These are phyloP conservation scores for Suhomyces tanzawaensis DNA, from an alignment of 805 yeast species.

Conservation along the genomic window DNA sequence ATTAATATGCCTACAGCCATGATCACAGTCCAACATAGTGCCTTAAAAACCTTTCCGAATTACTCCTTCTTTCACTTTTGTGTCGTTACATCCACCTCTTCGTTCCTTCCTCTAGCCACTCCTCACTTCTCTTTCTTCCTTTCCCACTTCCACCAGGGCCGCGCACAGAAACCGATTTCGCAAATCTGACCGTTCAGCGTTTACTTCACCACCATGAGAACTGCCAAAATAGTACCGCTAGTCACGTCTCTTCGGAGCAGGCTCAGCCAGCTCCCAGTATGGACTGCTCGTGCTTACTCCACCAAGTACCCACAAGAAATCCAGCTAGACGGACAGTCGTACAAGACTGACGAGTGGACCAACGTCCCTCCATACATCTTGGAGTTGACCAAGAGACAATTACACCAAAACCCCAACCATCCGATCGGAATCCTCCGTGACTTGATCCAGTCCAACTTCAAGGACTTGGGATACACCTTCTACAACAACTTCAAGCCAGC, in stretches of 20 bases:
- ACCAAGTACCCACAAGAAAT: conserved; percentile 27
- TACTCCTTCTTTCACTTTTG: too few relatives aligned
- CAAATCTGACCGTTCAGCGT: too few relatives aligned
- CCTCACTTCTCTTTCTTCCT: too few relatives aligned
- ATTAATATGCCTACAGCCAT: too few relatives aligned
- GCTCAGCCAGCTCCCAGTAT: too few relatives aligned
- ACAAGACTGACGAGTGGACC: conserved; percentile 73
- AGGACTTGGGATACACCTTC: conserved; percentile 67
- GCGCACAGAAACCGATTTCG: too few relatives aligned
- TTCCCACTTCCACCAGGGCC: too few relatives aligned
- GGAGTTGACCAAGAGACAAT: conserved; percentile 63
- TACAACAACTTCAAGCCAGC: conserved; percentile 80
- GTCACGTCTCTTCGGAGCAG: not conserved
- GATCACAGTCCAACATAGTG: too few relatives aligned
- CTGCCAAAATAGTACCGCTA: not conserved
- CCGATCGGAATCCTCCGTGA: conserved; percentile 85
- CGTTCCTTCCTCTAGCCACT: too few relatives aligned
- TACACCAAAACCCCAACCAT: conserved; percentile 73
- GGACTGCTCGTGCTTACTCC: not conserved
- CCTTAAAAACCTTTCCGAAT: too few relatives aligned
- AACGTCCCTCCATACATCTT: conserved; percentile 78
- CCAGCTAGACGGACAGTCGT: conserved; percentile 48
- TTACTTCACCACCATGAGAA: too few relatives aligned
- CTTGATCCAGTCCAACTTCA: conserved; percentile 67
- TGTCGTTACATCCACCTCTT: too few relatives aligned